Evolutionary conservation across 768 basidiomycete species (phyloP), one percentile per base, ranked within the genome.

Genomic region (Phanerochaete carnosa): DNA sequence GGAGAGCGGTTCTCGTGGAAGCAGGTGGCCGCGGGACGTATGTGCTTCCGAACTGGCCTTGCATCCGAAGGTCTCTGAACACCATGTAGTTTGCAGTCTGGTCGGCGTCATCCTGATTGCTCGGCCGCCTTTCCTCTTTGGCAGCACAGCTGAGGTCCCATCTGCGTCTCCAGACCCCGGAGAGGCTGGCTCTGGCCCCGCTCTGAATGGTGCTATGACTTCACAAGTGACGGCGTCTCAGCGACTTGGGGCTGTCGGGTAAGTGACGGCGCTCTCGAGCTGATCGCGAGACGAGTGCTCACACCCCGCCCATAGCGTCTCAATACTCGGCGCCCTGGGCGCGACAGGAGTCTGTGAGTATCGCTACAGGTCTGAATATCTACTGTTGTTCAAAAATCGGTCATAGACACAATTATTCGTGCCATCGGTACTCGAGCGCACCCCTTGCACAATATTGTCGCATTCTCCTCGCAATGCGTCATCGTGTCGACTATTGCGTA

Each of bases 91-190:
- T 7, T 79, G 81, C 50, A 88, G 90, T 70, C 78, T 95, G 33
- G 39, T 82, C 11, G 94, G 94, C 0, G 92, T 94, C 8, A 70
- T 95, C 16, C 77, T 94, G 8, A 92, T 97, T 54, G 90, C 93
- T 9, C 79, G 91, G 35, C 94, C 94, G 0, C 74, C 80, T 0
- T 85, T 86, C 56, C 66, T 97, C 6, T 95, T 97, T 65, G 88
- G 87, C 3, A 56, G 61, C 57, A 50, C 62, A 30, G 23, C 62
- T 46, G 37, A 54, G 45, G 35, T 51, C 46, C 9, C 43, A 45
- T 29, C 49, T 43, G 45, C 45, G 25, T 11, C 32, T 26, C 11
- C 39, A 19, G 39, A 43, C 39, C 11, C 39, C 19, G 39, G 13
- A 35, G 7, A 43, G 11, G 39, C 39, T 11, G 39, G 11, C 4